phyloP scores from a whole-genome alignment of 1,284 basidiomycete species.

The Chondrostereum purpureum region DNA sequence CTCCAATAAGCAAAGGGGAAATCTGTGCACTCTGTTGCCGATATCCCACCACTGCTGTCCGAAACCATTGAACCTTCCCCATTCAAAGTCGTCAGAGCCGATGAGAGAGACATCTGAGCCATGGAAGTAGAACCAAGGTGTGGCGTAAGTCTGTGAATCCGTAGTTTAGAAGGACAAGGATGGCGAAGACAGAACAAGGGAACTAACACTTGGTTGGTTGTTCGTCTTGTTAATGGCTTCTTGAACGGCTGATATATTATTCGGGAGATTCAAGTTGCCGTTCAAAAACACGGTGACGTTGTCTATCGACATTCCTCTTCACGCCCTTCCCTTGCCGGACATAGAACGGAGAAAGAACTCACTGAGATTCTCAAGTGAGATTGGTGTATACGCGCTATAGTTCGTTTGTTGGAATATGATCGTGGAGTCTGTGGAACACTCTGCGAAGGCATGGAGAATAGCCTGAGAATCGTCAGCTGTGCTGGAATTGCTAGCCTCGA shows the following conservation, averaged over 20 bases:
- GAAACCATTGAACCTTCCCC: conserved; percentile 34
- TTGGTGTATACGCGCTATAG: conserved; percentile 33
- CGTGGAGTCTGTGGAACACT: conserved; percentile 29
- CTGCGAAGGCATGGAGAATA: conserved; percentile 29
- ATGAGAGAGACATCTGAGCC: conserved; percentile 30
- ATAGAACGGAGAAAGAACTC: conserved; percentile 7
- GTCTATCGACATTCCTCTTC: conserved; percentile 20
- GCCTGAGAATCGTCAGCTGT: conserved; percentile 32
- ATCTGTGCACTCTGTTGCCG: conserved; percentile 27
- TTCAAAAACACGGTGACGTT: conserved; percentile 39
- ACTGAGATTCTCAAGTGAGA: conserved; percentile 28
- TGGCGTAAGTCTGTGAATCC: conserved; percentile 28
- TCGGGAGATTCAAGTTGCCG: conserved; percentile 40
- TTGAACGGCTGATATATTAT: conserved; percentile 35
- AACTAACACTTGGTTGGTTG: conserved; percentile 26
- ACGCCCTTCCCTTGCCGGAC: not conserved
- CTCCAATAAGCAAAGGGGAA: not conserved
- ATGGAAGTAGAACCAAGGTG: conserved; percentile 37
- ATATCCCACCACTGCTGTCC: conserved; percentile 46
- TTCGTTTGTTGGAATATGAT: conserved; percentile 34
- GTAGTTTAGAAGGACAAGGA: not conserved
- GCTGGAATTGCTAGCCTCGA: conserved; percentile 17
- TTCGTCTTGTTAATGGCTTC: conserved; percentile 25
- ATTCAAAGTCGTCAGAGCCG: conserved; percentile 28
- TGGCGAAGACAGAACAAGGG: not conserved